Evolutionary conservation across 352 stramenopile species (phyloP).

Genomic region (Phytophthora ohioensis): DNA sequence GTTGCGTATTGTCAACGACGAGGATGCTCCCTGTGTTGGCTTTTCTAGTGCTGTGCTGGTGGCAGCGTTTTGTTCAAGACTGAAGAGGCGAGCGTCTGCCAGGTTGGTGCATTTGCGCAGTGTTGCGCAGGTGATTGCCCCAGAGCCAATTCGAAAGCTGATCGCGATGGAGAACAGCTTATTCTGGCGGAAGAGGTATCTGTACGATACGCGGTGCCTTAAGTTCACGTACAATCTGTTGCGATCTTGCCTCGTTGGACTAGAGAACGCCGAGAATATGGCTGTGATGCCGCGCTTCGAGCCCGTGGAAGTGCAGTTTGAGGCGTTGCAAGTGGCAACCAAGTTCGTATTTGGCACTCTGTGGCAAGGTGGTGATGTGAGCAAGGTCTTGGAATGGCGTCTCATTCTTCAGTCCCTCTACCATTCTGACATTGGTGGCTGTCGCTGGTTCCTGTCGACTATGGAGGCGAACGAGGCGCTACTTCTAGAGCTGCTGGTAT

Average conservation of each 20-base stretch:
- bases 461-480: slow-evolving; percentile 71
- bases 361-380: slow-evolving; percentile 83
- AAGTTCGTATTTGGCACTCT: slow-evolving; percentile 90
- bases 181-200: slow-evolving; percentile 89
- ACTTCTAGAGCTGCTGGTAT: slow-evolving; percentile 78
- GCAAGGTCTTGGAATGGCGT: slow-evolving; percentile 80
- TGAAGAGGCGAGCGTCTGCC: slow-evolving; percentile 40
- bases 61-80: slow-evolving; percentile 49
- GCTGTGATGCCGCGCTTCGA: slow-evolving; percentile 63
- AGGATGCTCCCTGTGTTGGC: slow-evolving; percentile 33
- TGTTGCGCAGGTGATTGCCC: slow-evolving; percentile 64
- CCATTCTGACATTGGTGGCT: slow-evolving; percentile 70
- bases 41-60: slow-evolving; percentile 43
- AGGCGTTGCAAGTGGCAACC: slow-evolving; percentile 82
- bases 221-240: slow-evolving; percentile 86
- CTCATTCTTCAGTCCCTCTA: slow-evolving; percentile 76
- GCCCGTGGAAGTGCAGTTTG: slow-evolving; percentile 67
- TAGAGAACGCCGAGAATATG: slow-evolving; percentile 50
- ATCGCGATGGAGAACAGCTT: slow-evolving; percentile 87
- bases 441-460: slow-evolving; percentile 75
- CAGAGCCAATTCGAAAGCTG: slow-evolving; percentile 73
- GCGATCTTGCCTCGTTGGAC: slow-evolving; percentile 59
- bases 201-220: slow-evolving; percentile 78
- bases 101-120: slow-evolving; percentile 59
- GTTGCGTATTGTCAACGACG: slow-evolving; percentile 33